Base-by-base conservation (phyloP, 2,329 filamentous ascomycete species). In the Phyllosticta citriasiana region DNA sequence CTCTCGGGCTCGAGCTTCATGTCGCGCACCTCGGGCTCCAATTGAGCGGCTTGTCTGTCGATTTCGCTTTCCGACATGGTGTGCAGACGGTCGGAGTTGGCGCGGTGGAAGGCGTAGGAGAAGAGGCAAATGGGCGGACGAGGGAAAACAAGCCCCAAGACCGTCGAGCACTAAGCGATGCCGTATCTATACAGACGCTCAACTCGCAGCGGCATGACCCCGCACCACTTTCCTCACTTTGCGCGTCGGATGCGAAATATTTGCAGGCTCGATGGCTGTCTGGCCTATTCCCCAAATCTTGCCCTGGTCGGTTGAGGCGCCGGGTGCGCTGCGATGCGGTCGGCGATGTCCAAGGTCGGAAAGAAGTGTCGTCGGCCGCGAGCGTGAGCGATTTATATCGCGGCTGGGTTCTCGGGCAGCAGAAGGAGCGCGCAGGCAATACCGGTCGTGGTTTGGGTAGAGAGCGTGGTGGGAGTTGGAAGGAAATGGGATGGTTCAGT, bases 1-100 rank as follows among this genome's bases (percentile, higher is more conserved):
- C 65, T 67, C 66, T 74, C 73, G 71, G 75, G 75, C 69, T 76
- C 76, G 64, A 79, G 66, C 66, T 75, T 74, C 75, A 79, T 77
- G 57, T 75, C 73, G 64, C 73, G 73, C 62, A 79, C 70, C 67
- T 77, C 75, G 22, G 75, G 74, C 68, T 76, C 76, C 51, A 79
- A 69, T 54, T 67, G 68, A 50, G 70, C 70, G 22, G 71, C 69
- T 63, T 74, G 72, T 50, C 65, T 66, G 50, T 73, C 70, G 40
- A 66, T 63, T 57, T 72, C 70, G 63, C 66, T 67, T 65, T 73
- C 73, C 63, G 74, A 71, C 76, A 78, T 79, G 63, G 64, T 66
- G 63, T 54, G 47, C 55, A 63, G 57, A 51, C 40, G 14, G 40
- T 47, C n/a, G 40, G 40, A n/a, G 40, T n/a, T 47, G 40, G n/a